phyloP scores from a whole-genome alignment of 2,329 filamentous ascomycete species.

The Thyridium curvatum region DNA sequence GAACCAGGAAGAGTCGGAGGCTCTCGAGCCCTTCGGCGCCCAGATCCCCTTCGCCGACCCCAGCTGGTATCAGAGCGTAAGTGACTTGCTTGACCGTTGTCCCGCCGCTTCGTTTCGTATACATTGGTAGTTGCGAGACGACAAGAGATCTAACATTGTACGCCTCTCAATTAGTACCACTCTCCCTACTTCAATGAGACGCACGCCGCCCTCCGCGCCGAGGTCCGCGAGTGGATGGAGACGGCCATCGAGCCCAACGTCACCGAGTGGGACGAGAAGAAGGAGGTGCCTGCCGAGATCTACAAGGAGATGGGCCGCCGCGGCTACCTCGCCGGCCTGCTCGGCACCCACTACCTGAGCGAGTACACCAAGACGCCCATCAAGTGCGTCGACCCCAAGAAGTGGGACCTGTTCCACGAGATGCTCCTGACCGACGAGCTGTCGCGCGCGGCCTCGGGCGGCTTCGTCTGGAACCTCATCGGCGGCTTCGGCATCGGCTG shows the following conservation, averaged over 20 bases:
- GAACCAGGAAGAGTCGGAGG: constrained; percentile 52
- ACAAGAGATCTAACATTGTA: no score
- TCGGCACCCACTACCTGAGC: constrained; percentile 76
- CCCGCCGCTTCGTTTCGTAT: no score
- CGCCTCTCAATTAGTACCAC: constrained; percentile 61
- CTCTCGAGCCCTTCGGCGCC: constrained; percentile 78
- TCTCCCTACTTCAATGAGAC: constrained; percentile 95
- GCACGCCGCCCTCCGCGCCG: constrained; percentile 82
- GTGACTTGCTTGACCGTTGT: no score
- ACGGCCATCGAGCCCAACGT: constrained; percentile 84
- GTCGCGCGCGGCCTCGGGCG: constrained; percentile 80
- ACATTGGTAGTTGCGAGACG: no score
- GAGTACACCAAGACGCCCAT: constrained; percentile 67
- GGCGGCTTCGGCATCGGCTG: constrained; percentile 95
- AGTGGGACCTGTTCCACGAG: constrained; percentile 99
- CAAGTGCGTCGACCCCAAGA: constrained; percentile 73
- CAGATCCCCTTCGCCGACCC: constrained; percentile 90
- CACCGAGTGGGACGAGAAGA: constrained; percentile 94
- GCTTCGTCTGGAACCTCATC: constrained; percentile 94
- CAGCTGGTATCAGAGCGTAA: constrained; percentile 87
- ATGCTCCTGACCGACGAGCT: constrained; percentile 92
- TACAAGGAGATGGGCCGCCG: constrained; percentile 94
- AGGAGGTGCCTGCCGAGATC: constrained; percentile 78
- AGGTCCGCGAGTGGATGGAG: constrained; percentile 90
- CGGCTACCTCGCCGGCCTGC: constrained; percentile 86